Conservation (phyloP, 176 grass and related monocot genomes). For the Triticum turgidum region DNA sequence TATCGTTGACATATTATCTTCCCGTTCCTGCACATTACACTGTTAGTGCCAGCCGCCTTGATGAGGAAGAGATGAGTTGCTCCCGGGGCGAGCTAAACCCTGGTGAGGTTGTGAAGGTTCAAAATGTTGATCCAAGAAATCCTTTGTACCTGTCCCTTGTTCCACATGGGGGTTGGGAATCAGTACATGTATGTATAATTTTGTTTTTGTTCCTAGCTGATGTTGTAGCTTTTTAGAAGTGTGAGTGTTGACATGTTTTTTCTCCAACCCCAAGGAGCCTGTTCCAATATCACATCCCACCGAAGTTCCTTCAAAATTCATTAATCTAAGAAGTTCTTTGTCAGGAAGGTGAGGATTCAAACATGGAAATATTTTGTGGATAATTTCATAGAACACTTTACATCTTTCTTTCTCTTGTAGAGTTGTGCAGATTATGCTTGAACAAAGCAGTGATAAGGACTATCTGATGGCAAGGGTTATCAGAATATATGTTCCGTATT, state of each 20-base stretch:
- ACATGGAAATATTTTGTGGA: constrained; percentile 17
- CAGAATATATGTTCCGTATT: constrained; percentile 93
- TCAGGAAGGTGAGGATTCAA: constrained; percentile 70
- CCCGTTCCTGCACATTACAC: constrained; percentile 76
- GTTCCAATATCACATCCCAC: constrained; percentile 89
- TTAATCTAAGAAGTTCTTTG: constrained; percentile 74
- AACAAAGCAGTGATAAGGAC: constrained; percentile 90
- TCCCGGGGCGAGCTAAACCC: constrained; percentile 66
- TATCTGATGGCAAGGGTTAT: constrained; percentile 68
- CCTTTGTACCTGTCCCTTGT: constrained; percentile 75
- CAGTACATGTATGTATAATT: constrained; percentile 56
- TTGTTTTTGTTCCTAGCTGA: constrained; percentile 29
- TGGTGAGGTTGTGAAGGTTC: constrained; percentile 67
- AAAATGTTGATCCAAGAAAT: constrained; percentile 79
- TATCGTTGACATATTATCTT: constrained; percentile 83
- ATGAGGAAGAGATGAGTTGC: constrained; percentile 53
- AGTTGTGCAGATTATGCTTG: constrained; percentile 78
- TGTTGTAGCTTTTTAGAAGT: constrained; percentile 11
- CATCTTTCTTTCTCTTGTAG: constrained; percentile 41
- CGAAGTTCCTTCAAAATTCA: constrained; percentile 66
- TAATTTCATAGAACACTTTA: constrained; percentile 29
- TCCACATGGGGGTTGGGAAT: constrained; percentile 87
- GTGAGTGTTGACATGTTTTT: constrained; percentile 32
- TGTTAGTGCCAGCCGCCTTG: constrained; percentile 45
- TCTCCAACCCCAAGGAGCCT: constrained; percentile 65